Base-by-base conservation (phyloP, 2,329 filamentous ascomycete genomes). In the Trichoderma pleuroti region DNA sequence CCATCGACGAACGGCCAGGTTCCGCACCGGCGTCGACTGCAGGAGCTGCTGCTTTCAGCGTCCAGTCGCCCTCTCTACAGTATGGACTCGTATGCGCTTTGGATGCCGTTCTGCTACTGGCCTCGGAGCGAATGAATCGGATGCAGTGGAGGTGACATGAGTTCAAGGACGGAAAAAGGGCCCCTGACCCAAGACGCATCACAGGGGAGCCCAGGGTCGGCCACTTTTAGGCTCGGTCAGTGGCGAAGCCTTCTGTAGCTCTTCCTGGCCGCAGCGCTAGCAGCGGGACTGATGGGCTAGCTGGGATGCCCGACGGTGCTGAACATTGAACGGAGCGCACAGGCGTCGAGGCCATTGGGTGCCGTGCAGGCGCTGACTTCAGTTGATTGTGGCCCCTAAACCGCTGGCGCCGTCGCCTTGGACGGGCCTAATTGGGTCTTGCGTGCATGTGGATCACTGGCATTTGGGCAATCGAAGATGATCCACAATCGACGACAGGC, bases 311-410 rank as follows among this genome's bases (percentile, higher is more conserved):
- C 61, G 61, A 46, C 26, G 42, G 62, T 9, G 63, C 63, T 56
- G 49, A 66, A 66, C 46, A 24, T 24, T 49, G 1, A 28, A 39
- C 66, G 26, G 39, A 46, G 56, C 26, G 56, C 56, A 30, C 28
- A 61, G 24, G 56, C 66, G 28, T 34, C 26, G 11, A 67, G 63
- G 52, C 30, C 54, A 71, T 68, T 71, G 69, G 68, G 63, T 42
- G 69, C 69, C 59, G 63, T 32, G 32, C 39, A 61, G 69, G 69
- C 69, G 69, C 69, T 65, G 60, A 49, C n/a, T 65, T 64, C 62
- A 71, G 56, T 36, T 67, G 63, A 49, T 64, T 18, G 52, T 63
- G 63, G 54, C 63, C 63, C 63, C 63, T 66, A 66, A 66, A 57
- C 32, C 49, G 26, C 26, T 63, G 61, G 61, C 61, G 39, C 61